phyloP scores from a whole-genome alignment of 306 rosid species.

The Vigna reflexopilosa region DNA sequence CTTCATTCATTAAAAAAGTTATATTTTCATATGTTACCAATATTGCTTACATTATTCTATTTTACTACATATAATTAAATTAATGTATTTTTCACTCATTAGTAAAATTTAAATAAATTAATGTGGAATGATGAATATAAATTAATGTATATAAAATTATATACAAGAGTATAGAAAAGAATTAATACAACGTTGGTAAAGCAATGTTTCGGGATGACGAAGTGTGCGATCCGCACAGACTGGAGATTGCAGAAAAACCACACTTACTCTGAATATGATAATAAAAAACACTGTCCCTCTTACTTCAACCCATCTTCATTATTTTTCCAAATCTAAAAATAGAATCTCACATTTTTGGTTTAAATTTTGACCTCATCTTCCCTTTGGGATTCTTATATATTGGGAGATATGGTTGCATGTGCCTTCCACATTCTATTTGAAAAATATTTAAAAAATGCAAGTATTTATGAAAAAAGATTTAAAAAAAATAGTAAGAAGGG shows the following conservation, averaged over 20 bases:
- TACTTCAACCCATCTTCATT: background rate
- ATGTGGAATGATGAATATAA: no score
- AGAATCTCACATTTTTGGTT: background rate
- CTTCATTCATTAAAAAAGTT: no score
- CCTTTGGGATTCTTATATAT: background rate
- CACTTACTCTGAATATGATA: background rate
- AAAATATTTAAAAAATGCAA: background rate
- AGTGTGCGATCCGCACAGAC: conserved; percentile 30
- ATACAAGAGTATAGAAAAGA: background rate
- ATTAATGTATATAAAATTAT: no score
- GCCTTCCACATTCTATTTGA: background rate
- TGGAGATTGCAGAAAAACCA: background rate
- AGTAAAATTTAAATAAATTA: no score
- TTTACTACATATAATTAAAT: no score
- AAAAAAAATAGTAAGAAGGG: no score
- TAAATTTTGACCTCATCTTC: background rate
- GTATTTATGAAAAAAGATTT: no score
- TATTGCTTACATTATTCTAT: no score
- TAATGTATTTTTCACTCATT: no score
- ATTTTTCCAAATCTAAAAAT: background rate
- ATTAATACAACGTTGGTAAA: background rate
- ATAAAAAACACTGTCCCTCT: background rate
- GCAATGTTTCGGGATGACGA: background rate
- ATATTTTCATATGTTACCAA: no score
- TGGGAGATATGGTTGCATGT: background rate